Base-by-base conservation (phyloP, 108 stramenopile genomes). In the Cyclotella choctawhatcheeana region DNA sequence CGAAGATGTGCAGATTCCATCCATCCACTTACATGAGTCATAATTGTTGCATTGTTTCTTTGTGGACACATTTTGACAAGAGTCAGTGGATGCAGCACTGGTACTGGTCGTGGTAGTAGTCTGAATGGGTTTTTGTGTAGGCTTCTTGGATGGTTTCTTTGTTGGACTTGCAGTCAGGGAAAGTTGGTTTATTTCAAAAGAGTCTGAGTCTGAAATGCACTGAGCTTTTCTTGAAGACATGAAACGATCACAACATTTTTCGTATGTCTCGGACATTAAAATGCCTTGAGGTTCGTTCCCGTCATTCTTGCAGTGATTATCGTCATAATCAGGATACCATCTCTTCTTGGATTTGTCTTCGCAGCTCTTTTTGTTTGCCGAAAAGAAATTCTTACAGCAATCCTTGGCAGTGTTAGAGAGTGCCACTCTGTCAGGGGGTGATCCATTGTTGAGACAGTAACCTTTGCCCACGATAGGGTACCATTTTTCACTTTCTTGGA, bases 261-360 rank as follows among this genome's bases (percentile, higher is more conserved):
- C 1, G 17, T 44, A 69, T 0, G 67, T 56, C 16, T 26, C 67
- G 26, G 67, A 69, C 29, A 69, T 50, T 21, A 63, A 24, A 17
- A 72, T 25, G 24, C 50, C 59, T 44, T 27, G 47, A 30, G 62
- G 52, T 17, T 34, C 25, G 16, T 72, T 27, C 12, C 62, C 71
- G 22, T 72, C 71, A 63, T 72, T 53, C 26, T 63, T 63, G 61
- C 71, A 72, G 31, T 62, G 48, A 31, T 37, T 26, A n/a, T 27
- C 25, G 6, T 27, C 44, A 13, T 7, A 27, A 51, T 72, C 71
- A 17, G 71, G 71, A 63, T 60, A 60, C 59, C 59, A 60, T 37
- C 59, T 37, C 21, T 24, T 60, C n/a, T 60, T 29, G 8, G 59
- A 60, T 22, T 40, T 37, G 35, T 18, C 12, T 5, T 12, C 21